A percentile compares a stretch with the other conserved stretches of the same genome.
phyloP scores from a whole-genome alignment of 129 eudicot species.

The Glebionis coronaria region DNA sequence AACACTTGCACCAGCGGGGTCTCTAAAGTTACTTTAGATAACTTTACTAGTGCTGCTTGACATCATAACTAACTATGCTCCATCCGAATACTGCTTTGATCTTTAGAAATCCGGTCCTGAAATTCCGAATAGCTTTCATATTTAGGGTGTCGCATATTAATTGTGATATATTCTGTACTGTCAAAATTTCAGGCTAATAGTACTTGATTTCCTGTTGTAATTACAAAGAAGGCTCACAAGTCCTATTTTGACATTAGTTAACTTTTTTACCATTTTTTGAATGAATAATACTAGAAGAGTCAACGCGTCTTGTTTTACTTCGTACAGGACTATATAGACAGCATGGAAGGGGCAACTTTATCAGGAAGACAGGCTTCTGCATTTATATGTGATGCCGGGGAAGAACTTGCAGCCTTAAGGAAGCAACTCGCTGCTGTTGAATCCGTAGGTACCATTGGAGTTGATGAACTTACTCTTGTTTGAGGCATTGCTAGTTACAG shows the following conservation, averaged over 20 bases:
- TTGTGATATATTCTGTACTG: too few species aligned
- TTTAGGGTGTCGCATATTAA: too few species aligned
- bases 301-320: background rate
- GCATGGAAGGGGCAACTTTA: constrained; percentile 98
- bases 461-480: constrained; percentile 64
- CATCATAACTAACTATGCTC: too few species aligned
- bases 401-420: constrained; percentile 57
- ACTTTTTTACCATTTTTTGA: background rate
- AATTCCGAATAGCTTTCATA: too few species aligned
- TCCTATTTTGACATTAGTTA: background rate
- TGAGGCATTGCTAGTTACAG: constrained; percentile 24
- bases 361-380: constrained; percentile 97
- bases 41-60: too few species aligned
- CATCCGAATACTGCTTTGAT: too few species aligned
- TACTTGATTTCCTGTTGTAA: too few species aligned
- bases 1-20: too few species aligned
- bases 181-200: too few species aligned
- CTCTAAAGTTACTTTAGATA: too few species aligned
- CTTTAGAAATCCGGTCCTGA: too few species aligned
- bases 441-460: constrained; percentile 27
- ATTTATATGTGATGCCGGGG: constrained; percentile 83
- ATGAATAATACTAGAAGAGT: background rate
- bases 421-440: constrained; percentile 38
- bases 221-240: background rate
- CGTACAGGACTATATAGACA: constrained; percentile 87